These are phyloP conservation scores for Aspergillus niger DNA, from an alignment of 2,329 filamentous ascomycete species.

Conservation along the genomic window DNA sequence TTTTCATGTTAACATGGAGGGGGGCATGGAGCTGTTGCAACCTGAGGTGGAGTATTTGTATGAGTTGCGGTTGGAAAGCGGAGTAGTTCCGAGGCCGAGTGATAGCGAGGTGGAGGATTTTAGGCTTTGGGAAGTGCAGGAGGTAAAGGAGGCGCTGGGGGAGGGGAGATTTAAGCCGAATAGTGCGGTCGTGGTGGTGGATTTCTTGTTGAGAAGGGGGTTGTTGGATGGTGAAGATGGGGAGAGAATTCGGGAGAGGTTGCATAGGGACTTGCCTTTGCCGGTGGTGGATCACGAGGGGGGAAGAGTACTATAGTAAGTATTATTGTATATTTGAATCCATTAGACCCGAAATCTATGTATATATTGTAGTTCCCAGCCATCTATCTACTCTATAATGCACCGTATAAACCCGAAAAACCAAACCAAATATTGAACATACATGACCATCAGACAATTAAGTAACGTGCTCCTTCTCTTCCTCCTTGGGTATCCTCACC, in stretches of 20 bases:
- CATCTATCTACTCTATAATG: not conserved
- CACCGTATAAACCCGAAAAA: not conserved
- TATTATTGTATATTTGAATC: not conserved
- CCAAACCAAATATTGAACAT: not conserved
- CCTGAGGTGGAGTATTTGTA: conserved; percentile 39
- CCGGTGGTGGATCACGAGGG: not conserved
- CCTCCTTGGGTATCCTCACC: conserved; percentile 47
- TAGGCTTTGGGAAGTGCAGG: conserved; percentile 27
- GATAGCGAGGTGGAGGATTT: conserved; percentile 37
- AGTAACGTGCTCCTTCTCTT: conserved; percentile 37
- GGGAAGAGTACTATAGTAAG: not conserved
- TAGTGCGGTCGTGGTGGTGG: conserved; percentile 34
- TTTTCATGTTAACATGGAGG: conserved; percentile 17
- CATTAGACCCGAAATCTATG: not conserved
- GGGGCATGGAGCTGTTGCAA: conserved; percentile 22
- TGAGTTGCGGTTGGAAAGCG: conserved; percentile 31
- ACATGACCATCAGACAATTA: not conserved
- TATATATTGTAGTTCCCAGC: not conserved
- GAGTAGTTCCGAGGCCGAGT: conserved; percentile 25
- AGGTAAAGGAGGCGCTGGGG: conserved; percentile 29
- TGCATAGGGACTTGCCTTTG: not conserved
- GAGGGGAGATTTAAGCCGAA: conserved; percentile 34
- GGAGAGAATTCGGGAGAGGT: not conserved
- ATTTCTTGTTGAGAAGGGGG: conserved; percentile 27
- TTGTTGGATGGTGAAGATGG: not conserved